Evolutionary conservation across 2,329 filamentous ascomycete species (phyloP), one percentile per base, ranked within the genome.

Genomic region (Beauveria sp.): DNA sequence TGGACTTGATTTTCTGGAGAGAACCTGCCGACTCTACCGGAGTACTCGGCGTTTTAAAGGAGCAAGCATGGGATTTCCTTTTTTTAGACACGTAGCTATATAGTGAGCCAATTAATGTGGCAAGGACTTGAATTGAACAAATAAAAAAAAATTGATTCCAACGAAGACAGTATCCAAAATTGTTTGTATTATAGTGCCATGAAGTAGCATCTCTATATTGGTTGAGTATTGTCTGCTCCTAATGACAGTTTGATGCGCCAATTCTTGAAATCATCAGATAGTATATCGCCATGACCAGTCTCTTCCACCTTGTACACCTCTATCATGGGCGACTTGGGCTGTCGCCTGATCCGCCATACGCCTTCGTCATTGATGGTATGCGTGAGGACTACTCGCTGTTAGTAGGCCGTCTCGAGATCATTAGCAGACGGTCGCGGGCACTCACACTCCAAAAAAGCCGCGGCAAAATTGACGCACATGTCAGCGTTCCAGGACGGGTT

Each of bases 391-490:
- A 54, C 7, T 10, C 24, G 28, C 3, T 16, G 30, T 72, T 63
- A 72, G 64, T 51, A 57, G 51, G 52, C 26, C 34, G 34, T 14
- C 20, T 41, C 14, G 20, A 24, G 10, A 22, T 5, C n/a, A 20
- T n/a, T n/a, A 1, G 10, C n/a, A 46, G n/a, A n/a, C 44, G 5
- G 5, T n/a, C 10, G 9, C 44, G 20, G 20, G 20, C 3, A 73
- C 86, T 74, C 73, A 91, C 90, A 96, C 8, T 87, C 86, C 18
- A 97, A 74, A 67, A 97, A 90, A 0, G 76, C 80, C 1, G 84
- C 85, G 1, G 91, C 86, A 75, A 97, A 97, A 67, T 96, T 96
- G 70, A 97, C 94, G 70, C 92, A 97, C 66, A 89, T 84, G 70
- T 97, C 93, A 20, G 91, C 93, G 75, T 97, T 90, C 94, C 94